Conservation (phyloP, 192 early-diverging fungal species). For the Spizellomyces sp. region DNA sequence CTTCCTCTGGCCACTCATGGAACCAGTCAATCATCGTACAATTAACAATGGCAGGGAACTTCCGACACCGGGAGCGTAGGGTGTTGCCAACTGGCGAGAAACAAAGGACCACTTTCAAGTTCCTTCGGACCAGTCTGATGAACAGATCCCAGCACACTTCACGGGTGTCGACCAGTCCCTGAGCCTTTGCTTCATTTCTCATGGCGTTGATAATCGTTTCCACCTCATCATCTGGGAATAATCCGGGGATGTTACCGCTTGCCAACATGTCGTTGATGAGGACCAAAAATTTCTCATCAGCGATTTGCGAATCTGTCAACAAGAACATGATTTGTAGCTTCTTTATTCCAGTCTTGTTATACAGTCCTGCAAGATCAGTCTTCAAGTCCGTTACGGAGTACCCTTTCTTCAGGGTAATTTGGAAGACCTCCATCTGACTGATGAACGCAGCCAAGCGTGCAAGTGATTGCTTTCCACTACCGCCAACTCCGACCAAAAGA, state of each 20-base stretch:
- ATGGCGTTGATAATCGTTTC: slow-evolving; percentile 66
- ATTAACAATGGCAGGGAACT: slow-evolving; percentile 67
- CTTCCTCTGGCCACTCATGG: slow-evolving; percentile 65
- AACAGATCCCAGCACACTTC: slow-evolving; percentile 72
- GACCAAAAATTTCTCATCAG: slow-evolving; percentile 67
- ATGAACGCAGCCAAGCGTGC: slow-evolving; percentile 66
- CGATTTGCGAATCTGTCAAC: slow-evolving; percentile 65
- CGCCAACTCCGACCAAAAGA: slow-evolving; percentile 65
- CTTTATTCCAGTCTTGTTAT: slow-evolving; percentile 63
- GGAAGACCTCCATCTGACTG: slow-evolving; percentile 69
- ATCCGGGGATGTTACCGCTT: slow-evolving; percentile 65
- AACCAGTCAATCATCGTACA: slow-evolving; percentile 69
- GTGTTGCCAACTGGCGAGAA: slow-evolving; percentile 70
- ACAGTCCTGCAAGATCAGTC: slow-evolving; percentile 55
- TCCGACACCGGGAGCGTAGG: slow-evolving; percentile 58
- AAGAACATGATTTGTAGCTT: slow-evolving; percentile 67
- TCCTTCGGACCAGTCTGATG: slow-evolving; percentile 55
- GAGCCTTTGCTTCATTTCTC: slow-evolving; percentile 64
- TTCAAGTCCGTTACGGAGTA: slow-evolving; percentile 62
- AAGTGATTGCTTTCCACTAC: slow-evolving; percentile 63
- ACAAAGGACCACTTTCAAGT: slow-evolving; percentile 66
- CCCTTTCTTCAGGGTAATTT: slow-evolving; percentile 66
- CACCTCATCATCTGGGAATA: slow-evolving; percentile 72
- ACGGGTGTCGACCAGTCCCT: slow-evolving; percentile 60
- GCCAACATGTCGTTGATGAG: slow-evolving; percentile 68